phyloP scores from a whole-genome alignment of 441 rosid species.

The Erodium moschatum region DNA sequence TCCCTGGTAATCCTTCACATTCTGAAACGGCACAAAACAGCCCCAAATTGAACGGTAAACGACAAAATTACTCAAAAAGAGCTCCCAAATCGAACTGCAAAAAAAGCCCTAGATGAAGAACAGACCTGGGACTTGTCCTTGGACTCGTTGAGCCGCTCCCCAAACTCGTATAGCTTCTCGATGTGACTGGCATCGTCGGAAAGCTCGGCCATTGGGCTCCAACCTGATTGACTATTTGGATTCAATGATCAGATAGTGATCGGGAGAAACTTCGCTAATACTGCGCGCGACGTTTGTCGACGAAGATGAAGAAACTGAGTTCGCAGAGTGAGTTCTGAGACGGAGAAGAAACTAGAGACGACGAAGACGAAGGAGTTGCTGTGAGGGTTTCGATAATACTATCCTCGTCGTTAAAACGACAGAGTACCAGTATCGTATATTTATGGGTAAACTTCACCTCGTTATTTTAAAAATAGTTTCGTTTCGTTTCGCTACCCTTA shows the following conservation, averaged over 20 bases:
- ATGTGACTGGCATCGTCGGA: constrained; percentile 63
- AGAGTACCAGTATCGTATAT: too few relatives aligned
- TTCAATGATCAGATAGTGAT: not conserved
- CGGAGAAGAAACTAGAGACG: not conserved
- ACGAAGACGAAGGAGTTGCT: not conserved
- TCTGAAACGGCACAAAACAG: constrained; percentile 29
- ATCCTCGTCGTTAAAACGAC: too few relatives aligned
- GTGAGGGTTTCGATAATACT: not conserved
- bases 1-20: constrained; percentile 76
- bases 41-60: not conserved
- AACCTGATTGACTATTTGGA: too few relatives aligned
- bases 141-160: constrained; percentile 82
- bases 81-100: too few relatives aligned
- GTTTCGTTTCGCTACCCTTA: too few relatives aligned
- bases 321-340: not conserved
- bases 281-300: not conserved
- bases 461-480: too few relatives aligned
- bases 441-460: too few relatives aligned
- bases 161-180: constrained; percentile 92
- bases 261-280: not conserved
- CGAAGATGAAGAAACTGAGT: not conserved
- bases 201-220: constrained; percentile 40
- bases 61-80: not conserved
- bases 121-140: constrained; percentile 87
- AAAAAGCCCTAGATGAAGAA: constrained; percentile 28